Percentiles rank a stretch among this genome's conserved stretches.
Conservation (phyloP, 805 yeast genomes). For the Lachancea mirantina region DNA sequence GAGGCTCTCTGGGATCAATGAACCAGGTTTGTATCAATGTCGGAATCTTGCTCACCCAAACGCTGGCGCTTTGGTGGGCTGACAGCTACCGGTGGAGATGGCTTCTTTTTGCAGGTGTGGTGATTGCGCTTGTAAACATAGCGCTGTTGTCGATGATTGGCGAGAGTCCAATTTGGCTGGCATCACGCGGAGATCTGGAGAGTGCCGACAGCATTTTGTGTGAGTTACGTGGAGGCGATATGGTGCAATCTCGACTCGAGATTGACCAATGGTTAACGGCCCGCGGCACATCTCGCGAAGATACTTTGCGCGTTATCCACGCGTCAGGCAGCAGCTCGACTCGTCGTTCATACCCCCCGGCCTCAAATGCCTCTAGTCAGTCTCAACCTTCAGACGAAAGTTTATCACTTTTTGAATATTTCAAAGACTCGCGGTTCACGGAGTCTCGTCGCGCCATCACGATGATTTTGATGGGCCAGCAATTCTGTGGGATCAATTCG, state of each 20-base stretch:
- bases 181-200: conserved; percentile 21
- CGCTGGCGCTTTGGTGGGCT: conserved; percentile 63
- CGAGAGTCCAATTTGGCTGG: conserved; percentile 85
- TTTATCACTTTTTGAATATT: conserved; percentile 38
- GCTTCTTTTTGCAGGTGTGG: conserved; percentile 54
- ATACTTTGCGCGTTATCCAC: no score
- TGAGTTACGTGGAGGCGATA: conserved; percentile 31
- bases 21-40: conserved; percentile 79
- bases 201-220: conserved; percentile 36
- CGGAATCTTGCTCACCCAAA: conserved; percentile 79
- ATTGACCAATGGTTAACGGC: conserved; percentile 18
- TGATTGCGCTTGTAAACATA: conserved; percentile 46
- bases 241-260: conserved; percentile 24
- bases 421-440: conserved; percentile 43
- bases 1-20: conserved; percentile 83
- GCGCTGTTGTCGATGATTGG: conserved; percentile 39
- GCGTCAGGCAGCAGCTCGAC: conserved; percentile 2
- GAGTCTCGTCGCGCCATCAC: conserved; percentile 62
- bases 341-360: background rate
- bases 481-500: conserved; percentile 87
- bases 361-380: conserved; percentile 4
- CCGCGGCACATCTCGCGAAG: conserved; percentile 5
- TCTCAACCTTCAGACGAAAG: conserved; percentile 1
- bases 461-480: conserved; percentile 75
- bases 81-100: conserved; percentile 64